Conservation (phyloP, 192 early-diverging fungal genomes). For the Podila epicladia region DNA sequence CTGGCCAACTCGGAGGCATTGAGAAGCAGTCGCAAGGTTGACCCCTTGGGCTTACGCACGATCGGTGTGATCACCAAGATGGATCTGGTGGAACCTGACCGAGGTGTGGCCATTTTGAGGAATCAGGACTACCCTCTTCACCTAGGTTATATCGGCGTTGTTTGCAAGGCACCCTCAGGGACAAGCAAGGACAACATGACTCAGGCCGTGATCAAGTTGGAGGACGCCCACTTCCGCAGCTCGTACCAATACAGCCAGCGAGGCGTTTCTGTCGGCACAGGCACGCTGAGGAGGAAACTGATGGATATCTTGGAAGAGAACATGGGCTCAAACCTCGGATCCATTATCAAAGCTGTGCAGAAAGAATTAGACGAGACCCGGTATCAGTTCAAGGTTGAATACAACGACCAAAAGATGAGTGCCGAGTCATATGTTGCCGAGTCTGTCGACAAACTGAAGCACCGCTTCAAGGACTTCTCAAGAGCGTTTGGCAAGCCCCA, state of each 20-base stretch:
- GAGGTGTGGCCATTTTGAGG: conserved; percentile 81
- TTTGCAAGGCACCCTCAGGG: conserved; percentile 74
- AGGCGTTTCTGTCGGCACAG: conserved; percentile 84
- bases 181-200: conserved; percentile 58
- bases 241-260: conserved; percentile 66
- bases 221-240: conserved; percentile 66
- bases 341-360: conserved; percentile 93
- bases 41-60: conserved; percentile 82
- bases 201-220: conserved; percentile 59
- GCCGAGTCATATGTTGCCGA: conserved; percentile 97
- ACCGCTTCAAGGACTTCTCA: conserved; percentile 94
- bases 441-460: conserved; percentile 92
- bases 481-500: conserved; percentile 93
- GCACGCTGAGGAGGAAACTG: conserved; percentile 85
- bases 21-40: conserved; percentile 78
- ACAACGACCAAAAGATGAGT: conserved; percentile 95
- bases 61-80: conserved; percentile 91
- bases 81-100: conserved; percentile 85
- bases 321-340: conserved; percentile 86
- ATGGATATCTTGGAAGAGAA: conserved; percentile 92
- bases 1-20: conserved; percentile 88
- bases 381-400: conserved; percentile 99
- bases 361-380: conserved; percentile 92
- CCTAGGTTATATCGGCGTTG: conserved; percentile 96
- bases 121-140: conserved; percentile 95